These are phyloP conservation scores for Eucalyptus pauciflora DNA, from an alignment of 345 rosid genomes.

Conservation along the genomic window DNA sequence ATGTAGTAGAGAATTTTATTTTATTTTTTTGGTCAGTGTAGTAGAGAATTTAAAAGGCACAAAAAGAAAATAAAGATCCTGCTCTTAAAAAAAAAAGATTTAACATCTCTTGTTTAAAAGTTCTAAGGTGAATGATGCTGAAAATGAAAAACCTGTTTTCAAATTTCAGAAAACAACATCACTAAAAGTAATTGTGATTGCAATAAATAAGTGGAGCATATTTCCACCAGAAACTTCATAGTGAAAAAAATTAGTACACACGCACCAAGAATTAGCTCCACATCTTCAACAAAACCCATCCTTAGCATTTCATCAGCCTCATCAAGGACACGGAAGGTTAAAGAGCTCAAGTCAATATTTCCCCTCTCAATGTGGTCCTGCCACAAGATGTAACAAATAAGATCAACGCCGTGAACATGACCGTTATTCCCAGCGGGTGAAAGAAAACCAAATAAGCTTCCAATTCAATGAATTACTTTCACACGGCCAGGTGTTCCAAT, in stretches of 20 bases:
- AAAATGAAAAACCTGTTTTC: neutral
- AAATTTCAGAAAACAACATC: neutral
- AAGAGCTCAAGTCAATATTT: conserved; percentile 48
- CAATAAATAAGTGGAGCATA: neutral
- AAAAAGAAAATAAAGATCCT: neutral
- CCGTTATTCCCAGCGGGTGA: neutral
- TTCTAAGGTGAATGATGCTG: neutral
- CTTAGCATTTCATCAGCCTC: conserved; percentile 99
- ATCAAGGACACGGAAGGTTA: conserved; percentile 90
- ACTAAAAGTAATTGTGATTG: neutral
- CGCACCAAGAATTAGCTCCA: conserved; percentile 82
- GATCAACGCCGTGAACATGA: neutral
- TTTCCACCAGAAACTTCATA: neutral
- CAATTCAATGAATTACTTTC: conserved; percentile 32
- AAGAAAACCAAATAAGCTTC: neutral
- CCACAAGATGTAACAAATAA: neutral
- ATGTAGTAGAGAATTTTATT: neutral
- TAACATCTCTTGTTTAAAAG: neutral
- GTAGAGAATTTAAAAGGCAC: neutral
- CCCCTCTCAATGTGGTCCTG: conserved; percentile 85
- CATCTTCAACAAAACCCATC: conserved; percentile 98
- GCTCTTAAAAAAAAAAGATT: neutral
- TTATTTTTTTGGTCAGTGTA: neutral
- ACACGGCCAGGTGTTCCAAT: conserved; percentile 96
- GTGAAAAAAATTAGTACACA: neutral